phyloP scores from a whole-genome alignment of 345 rosid species.

The Hibiscus mutabilis region DNA sequence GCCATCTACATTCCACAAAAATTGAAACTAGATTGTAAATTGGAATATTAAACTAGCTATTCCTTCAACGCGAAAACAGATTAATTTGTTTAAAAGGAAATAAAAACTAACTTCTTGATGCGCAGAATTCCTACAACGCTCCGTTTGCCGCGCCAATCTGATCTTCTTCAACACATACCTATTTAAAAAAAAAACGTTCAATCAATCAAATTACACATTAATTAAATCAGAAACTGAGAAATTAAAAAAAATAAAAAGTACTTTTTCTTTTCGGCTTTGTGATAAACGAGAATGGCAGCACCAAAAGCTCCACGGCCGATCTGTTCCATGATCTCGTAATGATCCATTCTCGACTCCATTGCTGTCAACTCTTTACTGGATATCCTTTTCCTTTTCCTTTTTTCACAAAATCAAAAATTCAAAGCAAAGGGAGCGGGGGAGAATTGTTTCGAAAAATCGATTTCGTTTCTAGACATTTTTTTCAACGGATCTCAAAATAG shows the following conservation, averaged over 20 bases:
- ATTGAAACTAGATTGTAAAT: conserved; percentile 1
- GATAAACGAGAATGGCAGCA: conserved; percentile 90
- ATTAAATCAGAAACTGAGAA: background rate
- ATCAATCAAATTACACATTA: background rate
- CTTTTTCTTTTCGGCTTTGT: conserved; percentile 92
- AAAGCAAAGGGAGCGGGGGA: background rate
- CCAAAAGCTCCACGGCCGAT: conserved; percentile 99
- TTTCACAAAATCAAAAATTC: background rate
- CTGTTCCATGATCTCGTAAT: conserved; percentile 98
- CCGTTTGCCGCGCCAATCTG: conserved; percentile 89
- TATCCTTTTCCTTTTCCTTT: background rate
- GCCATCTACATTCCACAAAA: conserved; percentile 62
- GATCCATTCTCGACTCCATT: conserved; percentile 98
- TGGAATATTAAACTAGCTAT: background rate
- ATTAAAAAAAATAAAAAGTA: conserved; percentile 3
- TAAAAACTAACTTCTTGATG: conserved; percentile 71
- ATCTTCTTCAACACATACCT: conserved; percentile 99
- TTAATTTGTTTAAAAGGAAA: background rate
- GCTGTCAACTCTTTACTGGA: conserved; percentile 10
- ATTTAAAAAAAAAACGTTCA: conserved; percentile 6
- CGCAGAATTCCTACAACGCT: conserved; percentile 96
- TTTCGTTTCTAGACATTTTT: background rate
- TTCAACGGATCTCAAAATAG: conserved; percentile 1
- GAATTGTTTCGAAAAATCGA: background rate
- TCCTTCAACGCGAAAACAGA: background rate